These are phyloP conservation scores for Coriaria nepalensis DNA, from an alignment of 306 rosid genomes.

Conservation along the genomic window DNA sequence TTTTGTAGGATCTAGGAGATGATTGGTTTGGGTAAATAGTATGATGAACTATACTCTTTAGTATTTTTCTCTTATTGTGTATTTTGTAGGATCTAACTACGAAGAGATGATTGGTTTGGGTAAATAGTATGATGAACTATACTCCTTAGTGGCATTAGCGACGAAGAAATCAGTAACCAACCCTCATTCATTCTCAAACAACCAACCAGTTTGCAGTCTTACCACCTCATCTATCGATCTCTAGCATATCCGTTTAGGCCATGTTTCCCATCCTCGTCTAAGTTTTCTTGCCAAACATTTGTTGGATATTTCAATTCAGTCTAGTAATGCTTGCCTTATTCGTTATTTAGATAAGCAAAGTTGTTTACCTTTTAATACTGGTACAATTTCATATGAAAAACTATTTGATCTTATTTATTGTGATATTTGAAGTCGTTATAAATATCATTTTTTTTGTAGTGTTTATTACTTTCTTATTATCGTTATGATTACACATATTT, in stretches of 20 bases:
- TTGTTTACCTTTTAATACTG: not conserved
- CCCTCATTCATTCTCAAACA: not conserved
- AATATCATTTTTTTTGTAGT: too few species aligned
- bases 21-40: slow-evolving; percentile 5
- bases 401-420: not conserved
- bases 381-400: not conserved
- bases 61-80: not conserved
- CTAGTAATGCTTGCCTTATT: slow-evolving; percentile 1
- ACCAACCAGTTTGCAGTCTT: not conserved
- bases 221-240: slow-evolving; percentile 1
- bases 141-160: slow-evolving; percentile 1
- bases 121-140: not conserved
- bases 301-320: not conserved
- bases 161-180: not conserved
- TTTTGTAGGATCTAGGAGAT: not conserved
- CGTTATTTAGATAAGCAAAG: not conserved
- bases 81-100: not conserved
- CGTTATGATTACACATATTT: too few species aligned
- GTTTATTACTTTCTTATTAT: too few species aligned
- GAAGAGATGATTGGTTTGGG: not conserved
- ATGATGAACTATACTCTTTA: not conserved
- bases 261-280: not conserved
- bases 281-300: not conserved
- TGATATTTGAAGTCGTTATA: not conserved
- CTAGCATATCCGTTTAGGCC: not conserved